Conservation (phyloP, 1,284 basidiomycete genomes). For the Cutaneotrichosporon cutaneum region DNA sequence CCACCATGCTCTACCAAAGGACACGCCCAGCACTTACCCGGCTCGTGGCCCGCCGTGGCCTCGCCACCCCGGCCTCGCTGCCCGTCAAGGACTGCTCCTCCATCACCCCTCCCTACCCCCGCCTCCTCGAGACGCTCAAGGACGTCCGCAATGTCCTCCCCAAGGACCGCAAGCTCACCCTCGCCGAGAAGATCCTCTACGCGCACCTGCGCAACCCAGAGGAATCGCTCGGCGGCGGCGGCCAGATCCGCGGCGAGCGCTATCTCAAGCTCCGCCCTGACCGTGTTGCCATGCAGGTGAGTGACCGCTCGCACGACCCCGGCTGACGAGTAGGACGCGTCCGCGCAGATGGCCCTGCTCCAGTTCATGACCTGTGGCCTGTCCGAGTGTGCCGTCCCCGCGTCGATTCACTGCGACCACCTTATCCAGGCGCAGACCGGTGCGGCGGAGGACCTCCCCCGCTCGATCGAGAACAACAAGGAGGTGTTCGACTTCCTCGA, state of each 20-base stretch:
- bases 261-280: conserved; percentile 91
- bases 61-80: conserved; percentile 48
- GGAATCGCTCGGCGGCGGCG: conserved; percentile 64
- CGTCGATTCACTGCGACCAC: conserved; percentile 94
- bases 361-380: conserved; percentile 99
- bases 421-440: conserved; percentile 74
- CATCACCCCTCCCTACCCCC: conserved; percentile 84
- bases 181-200: conserved; percentile 98
- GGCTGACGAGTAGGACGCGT: conserved; percentile 65
- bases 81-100: conserved; percentile 58
- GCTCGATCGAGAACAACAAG: conserved; percentile 83
- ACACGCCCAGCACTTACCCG: conserved; percentile 20
- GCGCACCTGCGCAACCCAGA: conserved; percentile 84
- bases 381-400: conserved; percentile 76
- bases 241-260: conserved; percentile 73
- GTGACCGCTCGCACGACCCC: conserved; percentile 13
- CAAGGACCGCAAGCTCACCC: conserved; percentile 61
- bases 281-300: conserved; percentile 89
- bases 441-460: conserved; percentile 43
- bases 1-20: conserved; percentile 22
- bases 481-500: conserved; percentile 98
- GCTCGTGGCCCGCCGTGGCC: conserved; percentile 27
- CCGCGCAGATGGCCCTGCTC: conserved; percentile 88
- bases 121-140: conserved; percentile 71
- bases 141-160: conserved; percentile 73